phyloP scores from a whole-genome alignment of 2,329 filamentous ascomycete species.

The Colletotrichum tropicicola region DNA sequence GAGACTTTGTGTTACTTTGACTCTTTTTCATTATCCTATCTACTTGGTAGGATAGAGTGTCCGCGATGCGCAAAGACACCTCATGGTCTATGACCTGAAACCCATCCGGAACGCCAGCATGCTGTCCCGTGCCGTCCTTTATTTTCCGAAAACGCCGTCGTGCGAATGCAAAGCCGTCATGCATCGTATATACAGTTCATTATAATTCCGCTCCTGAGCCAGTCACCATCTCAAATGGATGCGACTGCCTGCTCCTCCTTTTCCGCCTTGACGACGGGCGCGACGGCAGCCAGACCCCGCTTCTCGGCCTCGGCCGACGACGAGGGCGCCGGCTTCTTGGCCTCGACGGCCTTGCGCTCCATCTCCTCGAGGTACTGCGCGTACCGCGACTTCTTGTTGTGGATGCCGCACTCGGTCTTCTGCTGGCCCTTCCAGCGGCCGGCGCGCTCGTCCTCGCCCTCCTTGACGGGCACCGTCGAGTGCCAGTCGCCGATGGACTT shows the following conservation, averaged over 20 bases:
- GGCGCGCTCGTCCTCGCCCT: conserved; percentile 94
- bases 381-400: conserved; percentile 96
- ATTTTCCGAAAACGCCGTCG: conserved; percentile 20
- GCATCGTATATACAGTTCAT: conserved; percentile 29
- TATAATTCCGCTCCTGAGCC: background rate
- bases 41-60: background rate
- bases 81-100: conserved; percentile 8
- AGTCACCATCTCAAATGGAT: background rate
- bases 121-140: conserved; percentile 22
- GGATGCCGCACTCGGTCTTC: conserved; percentile 98
- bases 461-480: conserved; percentile 88
- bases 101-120: conserved; percentile 23
- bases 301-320: conserved; percentile 30
- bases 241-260: conserved; percentile 21
- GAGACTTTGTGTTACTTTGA: background rate
- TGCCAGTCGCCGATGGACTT: conserved; percentile 99
- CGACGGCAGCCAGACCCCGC: conserved; percentile 30
- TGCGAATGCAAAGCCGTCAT: conserved; percentile 22
- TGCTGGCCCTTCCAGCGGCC: conserved; percentile 95
- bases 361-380: conserved; percentile 82
- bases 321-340: conserved; percentile 39
- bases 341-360: conserved; percentile 72
- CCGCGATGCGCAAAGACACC: background rate
- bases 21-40: conserved; percentile 9
- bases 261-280: conserved; percentile 31